Conservation (phyloP, 148 eudicot genomes). For the Rheum nobile region DNA sequence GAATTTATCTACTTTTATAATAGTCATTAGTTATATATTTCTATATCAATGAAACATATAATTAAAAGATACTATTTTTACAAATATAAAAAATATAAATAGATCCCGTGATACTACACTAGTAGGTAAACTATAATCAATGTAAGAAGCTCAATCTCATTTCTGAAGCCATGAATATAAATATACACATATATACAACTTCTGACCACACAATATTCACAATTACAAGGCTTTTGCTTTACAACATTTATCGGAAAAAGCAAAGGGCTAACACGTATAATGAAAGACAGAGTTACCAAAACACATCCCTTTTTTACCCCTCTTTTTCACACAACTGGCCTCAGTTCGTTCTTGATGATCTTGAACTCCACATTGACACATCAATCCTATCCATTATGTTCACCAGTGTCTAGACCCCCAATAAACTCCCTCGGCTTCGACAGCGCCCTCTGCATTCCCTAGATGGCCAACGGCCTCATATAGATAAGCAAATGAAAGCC, state of each 20-base stretch:
- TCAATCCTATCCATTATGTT: slow-evolving; percentile 68
- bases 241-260: background rate
- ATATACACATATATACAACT: background rate
- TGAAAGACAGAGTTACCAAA: slow-evolving; percentile 28
- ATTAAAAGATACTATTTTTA: too few species aligned
- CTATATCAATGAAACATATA: too few species aligned
- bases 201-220: too few species aligned
- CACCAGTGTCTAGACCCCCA: slow-evolving; percentile 51
- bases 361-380: slow-evolving; percentile 20
- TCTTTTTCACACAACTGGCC: slow-evolving; percentile 30
- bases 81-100: too few species aligned
- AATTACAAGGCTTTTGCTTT: background rate
- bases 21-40: too few species aligned
- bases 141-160: background rate
- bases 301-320: slow-evolving; percentile 39
- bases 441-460: slow-evolving; percentile 84
- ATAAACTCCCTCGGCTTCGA: slow-evolving; percentile 54
- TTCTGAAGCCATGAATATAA: too few species aligned
- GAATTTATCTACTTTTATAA: too few species aligned
- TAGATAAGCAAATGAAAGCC: slow-evolving; percentile 49
- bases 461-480: slow-evolving; percentile 66
- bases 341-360: slow-evolving; percentile 31
- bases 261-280: slow-evolving; percentile 19
- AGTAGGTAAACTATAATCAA: too few species aligned
- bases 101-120: too few species aligned